Evolutionary conservation across 371 early-diverging fungal species (phyloP).

Genomic region (Fennellomyces sp.): DNA sequence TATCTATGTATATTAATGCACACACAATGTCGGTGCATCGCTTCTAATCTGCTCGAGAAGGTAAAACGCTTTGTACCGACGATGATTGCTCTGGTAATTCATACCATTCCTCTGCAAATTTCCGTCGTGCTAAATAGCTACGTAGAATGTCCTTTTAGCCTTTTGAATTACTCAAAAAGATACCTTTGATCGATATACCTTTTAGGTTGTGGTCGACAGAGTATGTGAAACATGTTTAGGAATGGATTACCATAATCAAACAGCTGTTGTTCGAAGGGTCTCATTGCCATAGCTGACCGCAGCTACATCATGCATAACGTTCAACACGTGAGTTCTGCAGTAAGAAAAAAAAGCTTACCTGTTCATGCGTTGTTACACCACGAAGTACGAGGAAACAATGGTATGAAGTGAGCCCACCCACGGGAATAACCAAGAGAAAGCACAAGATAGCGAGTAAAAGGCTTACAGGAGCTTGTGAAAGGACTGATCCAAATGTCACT

Average conservation of each 20-base stretch:
- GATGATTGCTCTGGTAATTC: slow-evolving; percentile 3
- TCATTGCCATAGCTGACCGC: slow-evolving; percentile 49
- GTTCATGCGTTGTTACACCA: slow-evolving; percentile 89
- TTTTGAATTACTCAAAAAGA: background rate
- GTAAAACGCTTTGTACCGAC: too few relatives aligned
- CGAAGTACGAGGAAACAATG: slow-evolving; percentile 73
- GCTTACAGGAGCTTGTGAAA: slow-evolving; percentile 47
- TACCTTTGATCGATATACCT: slow-evolving; percentile 37
- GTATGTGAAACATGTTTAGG: slow-evolving; percentile 53
- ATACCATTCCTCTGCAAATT: slow-evolving; percentile 26
- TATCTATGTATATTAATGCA: too few relatives aligned
- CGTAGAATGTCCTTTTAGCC: background rate
- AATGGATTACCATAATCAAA: slow-evolving; percentile 52
- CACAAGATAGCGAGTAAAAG: slow-evolving; percentile 70
- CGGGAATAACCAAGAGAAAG: slow-evolving; percentile 62
- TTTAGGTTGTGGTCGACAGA: slow-evolving; percentile 62
- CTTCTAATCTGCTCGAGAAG: too few relatives aligned
- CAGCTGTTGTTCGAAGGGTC: slow-evolving; percentile 47
- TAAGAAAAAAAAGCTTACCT: slow-evolving; percentile 44
- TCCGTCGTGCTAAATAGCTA: slow-evolving; percentile 45
- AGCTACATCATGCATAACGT: slow-evolving; percentile 26
- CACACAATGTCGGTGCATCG: too few relatives aligned
- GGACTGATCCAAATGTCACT: too few relatives aligned
- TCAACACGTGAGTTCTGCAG: slow-evolving; percentile 4
- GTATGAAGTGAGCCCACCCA: slow-evolving; percentile 73